A percentile compares a stretch with the other conserved stretches of the same genome.
Conservation (phyloP, 768 basidiomycete genomes). For the Auriscalpium vulgare region DNA sequence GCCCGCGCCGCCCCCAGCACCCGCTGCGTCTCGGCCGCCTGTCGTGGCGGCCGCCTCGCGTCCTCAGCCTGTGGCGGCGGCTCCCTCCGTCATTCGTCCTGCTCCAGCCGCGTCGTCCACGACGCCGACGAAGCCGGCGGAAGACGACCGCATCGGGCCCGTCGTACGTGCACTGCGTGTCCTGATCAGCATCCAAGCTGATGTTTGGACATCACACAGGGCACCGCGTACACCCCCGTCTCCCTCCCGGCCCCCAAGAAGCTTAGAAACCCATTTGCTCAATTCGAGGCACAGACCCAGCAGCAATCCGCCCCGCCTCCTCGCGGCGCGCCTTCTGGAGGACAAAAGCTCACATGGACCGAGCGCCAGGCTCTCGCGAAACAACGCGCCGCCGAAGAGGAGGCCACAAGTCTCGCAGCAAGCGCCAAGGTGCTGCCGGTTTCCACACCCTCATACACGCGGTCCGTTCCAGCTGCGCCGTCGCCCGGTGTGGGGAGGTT, state of each 20-base stretch:
- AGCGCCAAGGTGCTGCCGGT: conserved; percentile 32
- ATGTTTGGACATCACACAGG: conserved; percentile 23
- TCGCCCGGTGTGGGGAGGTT: conserved; percentile 1
- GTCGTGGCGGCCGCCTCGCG: conserved; percentile 26
- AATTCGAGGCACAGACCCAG: conserved; percentile 44
- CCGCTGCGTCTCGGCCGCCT: conserved; percentile 23
- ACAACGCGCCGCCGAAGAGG: conserved; percentile 77
- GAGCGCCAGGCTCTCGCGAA: conserved; percentile 90
- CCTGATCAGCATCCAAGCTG: too few species aligned
- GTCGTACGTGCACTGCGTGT: conserved; percentile 27
- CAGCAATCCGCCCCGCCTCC: conserved; percentile 19
- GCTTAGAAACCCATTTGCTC: conserved; percentile 75
- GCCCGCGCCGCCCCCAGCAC: conserved; percentile 22
- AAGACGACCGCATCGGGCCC: conserved; percentile 78
- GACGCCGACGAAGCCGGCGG: conserved; percentile 55
- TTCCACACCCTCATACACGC: conserved; percentile 10
- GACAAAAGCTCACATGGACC: conserved; percentile 83
- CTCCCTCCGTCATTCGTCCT: conserved; percentile 13
- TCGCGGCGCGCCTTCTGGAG: conserved; percentile 25
- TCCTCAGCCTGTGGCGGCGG: conserved; percentile 28
- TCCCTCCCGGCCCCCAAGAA: conserved; percentile 79
- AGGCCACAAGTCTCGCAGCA: conserved; percentile 51
- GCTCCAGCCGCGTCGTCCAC: conserved; percentile 37
- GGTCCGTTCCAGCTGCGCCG: conserved; percentile 4
- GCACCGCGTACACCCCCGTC: conserved; percentile 86